Conservation (phyloP, 306 rosid species). For the Citrullus amarus region DNA sequence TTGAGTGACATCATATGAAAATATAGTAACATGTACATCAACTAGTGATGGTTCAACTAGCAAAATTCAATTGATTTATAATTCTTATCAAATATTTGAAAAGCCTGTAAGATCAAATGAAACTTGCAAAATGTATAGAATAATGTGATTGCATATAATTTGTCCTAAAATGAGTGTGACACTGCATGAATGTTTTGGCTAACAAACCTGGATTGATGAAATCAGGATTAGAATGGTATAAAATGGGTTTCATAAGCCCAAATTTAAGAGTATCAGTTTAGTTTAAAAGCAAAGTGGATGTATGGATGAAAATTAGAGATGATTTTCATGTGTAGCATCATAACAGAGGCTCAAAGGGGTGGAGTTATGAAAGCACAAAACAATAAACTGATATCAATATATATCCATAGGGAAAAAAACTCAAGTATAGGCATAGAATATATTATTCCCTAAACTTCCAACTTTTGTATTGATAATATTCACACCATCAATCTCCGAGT, state of each 20-base stretch:
- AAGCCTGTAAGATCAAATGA: not conserved
- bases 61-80: not conserved
- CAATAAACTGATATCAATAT: not conserved
- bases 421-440: not conserved
- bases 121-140: not conserved
- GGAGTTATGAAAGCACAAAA: not conserved
- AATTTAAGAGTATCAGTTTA: not conserved
- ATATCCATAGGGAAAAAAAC: not conserved
- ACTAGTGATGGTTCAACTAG: not conserved
- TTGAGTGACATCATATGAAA: not conserved
- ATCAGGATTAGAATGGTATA: not conserved
- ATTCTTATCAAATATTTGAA: not conserved
- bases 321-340: not conserved
- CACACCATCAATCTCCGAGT: not conserved
- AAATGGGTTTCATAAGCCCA: not conserved
- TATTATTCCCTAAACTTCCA: conserved; percentile 1
- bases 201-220: not conserved
- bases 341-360: not conserved
- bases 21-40: not conserved
- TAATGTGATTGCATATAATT: too few relatives aligned
- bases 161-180: not conserved
- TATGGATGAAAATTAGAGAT: not conserved
- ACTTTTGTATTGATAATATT: conserved; percentile 4
- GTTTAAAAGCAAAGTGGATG: not conserved
- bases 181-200: not conserved